Conservation (phyloP, 1,284 basidiomycete species). For the Volvariella volvacea region DNA sequence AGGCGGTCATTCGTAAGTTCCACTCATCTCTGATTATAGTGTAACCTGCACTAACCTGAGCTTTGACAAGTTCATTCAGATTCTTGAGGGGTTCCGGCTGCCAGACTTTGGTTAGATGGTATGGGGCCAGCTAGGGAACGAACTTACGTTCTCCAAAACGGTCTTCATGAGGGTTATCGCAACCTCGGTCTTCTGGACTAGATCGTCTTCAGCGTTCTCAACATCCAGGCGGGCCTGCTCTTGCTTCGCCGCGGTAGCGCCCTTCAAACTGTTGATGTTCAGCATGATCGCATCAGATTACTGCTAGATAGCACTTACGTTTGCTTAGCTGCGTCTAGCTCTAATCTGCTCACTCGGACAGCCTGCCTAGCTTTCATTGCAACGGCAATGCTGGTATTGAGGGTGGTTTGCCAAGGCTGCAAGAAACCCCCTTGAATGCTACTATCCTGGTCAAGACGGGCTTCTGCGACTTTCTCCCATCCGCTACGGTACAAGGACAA, state of each 20-base stretch:
- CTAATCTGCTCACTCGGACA: conserved; percentile 78
- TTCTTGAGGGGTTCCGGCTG: conserved; percentile 95
- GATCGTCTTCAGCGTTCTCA: conserved; percentile 92
- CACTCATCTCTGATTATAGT: too few relatives aligned
- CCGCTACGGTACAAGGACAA: conserved; percentile 77
- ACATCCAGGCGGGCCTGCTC: conserved; percentile 88
- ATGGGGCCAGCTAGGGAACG: neutral
- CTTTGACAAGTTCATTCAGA: conserved; percentile 87
- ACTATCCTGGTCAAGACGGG: conserved; percentile 79
- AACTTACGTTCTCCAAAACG: conserved; percentile 87
- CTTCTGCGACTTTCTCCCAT: conserved; percentile 85
- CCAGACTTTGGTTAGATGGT: conserved; percentile 1
- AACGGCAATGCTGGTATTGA: conserved; percentile 75
- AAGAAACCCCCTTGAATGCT: conserved; percentile 73
- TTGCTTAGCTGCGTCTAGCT: conserved; percentile 67
- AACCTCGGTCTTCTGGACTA: conserved; percentile 96
- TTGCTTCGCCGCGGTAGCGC: conserved; percentile 64
- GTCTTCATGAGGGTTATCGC: conserved; percentile 98
- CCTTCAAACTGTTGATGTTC: conserved; percentile 38
- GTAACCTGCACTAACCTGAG: conserved; percentile 43
- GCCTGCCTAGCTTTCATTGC: conserved; percentile 88
- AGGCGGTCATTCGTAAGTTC: neutral
- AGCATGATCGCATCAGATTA: neutral
- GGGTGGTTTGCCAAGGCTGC: conserved; percentile 86
- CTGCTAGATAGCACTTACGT: conserved; percentile 22